Conservation (phyloP, 2,329 filamentous ascomycete species). For the Magnaporthiopsis incrustans region DNA sequence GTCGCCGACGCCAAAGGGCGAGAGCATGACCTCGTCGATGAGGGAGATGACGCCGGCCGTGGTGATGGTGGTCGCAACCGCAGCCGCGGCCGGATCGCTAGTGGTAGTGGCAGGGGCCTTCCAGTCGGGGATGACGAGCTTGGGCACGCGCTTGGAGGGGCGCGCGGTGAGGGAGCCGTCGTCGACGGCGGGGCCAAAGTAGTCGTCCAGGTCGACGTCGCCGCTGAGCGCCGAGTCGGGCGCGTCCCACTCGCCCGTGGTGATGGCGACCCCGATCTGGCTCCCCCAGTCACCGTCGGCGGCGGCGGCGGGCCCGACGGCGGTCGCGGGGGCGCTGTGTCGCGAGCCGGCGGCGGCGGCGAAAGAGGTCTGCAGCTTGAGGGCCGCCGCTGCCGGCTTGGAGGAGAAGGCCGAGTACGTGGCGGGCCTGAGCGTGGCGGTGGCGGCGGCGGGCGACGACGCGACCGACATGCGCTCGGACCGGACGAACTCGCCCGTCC, state of each 20-base stretch:
- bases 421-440: slow-evolving; percentile 5
- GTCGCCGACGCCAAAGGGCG: slow-evolving; percentile 17
- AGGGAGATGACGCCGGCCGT: slow-evolving; percentile 22
- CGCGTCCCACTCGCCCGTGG: slow-evolving; percentile 9
- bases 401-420: slow-evolving; percentile 8
- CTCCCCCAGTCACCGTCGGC: slow-evolving; percentile 3
- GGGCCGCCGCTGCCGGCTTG: slow-evolving; percentile 15
- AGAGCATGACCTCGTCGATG: slow-evolving; percentile 33
- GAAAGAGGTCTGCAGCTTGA: slow-evolving; percentile 39
- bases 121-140: neutral
- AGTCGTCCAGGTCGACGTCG: neutral
- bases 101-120: slow-evolving; percentile 11
- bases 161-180: slow-evolving; percentile 27
- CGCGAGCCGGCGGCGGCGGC: slow-evolving; percentile 9
- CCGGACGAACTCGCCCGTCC: neutral
- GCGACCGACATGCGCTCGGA: neutral
- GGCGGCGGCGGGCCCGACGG: neutral
- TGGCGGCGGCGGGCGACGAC: slow-evolving; percentile 4
- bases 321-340: neutral
- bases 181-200: neutral
- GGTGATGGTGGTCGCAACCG: slow-evolving; percentile 2
- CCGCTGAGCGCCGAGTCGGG: slow-evolving; percentile 4
- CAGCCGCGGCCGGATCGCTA: slow-evolving; percentile 14
- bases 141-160: slow-evolving; percentile 21
- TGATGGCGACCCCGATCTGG: slow-evolving; percentile 7